Evolutionary conservation across 140 eudicot species (phyloP).

Genomic region (Oenanthe javanica): DNA sequence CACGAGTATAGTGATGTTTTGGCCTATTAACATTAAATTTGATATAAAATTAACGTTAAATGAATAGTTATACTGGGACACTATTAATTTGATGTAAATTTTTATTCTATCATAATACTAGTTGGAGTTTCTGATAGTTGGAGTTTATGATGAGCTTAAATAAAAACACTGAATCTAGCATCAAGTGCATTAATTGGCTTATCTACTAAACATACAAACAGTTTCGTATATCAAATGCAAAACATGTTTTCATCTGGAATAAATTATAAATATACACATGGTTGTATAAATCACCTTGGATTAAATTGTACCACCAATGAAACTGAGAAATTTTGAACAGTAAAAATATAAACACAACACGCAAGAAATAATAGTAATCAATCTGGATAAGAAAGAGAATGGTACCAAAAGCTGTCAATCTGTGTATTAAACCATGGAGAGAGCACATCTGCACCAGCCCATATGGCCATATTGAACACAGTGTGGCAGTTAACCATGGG

Average conservation of each 20-base stretch:
- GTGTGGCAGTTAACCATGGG: background rate
- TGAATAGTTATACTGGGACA: no score
- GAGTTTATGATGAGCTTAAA: no score
- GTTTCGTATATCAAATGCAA: no score
- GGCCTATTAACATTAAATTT: no score
- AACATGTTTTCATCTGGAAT: background rate
- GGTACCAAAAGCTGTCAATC: background rate
- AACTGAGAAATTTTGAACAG: background rate
- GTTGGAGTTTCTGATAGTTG: no score
- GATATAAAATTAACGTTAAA: no score
- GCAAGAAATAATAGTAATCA: background rate
- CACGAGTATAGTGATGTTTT: no score
- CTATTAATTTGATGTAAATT: no score
- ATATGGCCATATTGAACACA: background rate
- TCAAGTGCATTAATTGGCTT: no score
- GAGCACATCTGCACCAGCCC: background rate
- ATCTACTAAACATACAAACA: no score
- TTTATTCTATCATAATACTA: no score
- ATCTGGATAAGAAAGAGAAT: background rate
- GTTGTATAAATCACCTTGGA: background rate
- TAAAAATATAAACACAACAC: background rate
- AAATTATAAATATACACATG: background rate
- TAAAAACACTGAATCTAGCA: no score
- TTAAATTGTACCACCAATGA: background rate
- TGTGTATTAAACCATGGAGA: background rate